Base-by-base conservation (phyloP, 352 stramenopile genomes). In the Hyaloperonospora arabidopsidis region DNA sequence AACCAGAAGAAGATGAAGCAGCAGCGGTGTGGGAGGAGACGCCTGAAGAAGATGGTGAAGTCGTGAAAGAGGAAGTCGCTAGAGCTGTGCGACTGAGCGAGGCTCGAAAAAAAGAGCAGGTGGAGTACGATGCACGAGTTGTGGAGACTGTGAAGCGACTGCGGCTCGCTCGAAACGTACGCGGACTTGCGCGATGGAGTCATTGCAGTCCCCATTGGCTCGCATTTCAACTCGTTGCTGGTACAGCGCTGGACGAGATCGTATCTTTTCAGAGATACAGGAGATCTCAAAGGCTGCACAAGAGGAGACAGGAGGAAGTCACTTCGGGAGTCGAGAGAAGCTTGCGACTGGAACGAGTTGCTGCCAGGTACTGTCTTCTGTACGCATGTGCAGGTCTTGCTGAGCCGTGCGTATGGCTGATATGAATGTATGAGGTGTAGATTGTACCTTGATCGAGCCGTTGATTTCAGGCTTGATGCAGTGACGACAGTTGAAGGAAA, bases 271-370 rank as follows among this genome's bases (percentile, higher is more conserved):
- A 57, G 18, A 40, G 21, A 17, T 68, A 57, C n/a, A 23, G 51
- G 14, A 45, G 23, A 12, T 3, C 39, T 39, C 49, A 44, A 32
- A n/a, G 25, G 15, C 44, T 39, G 13, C 17, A 8, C 43, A 18
- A 19, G 12, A 1, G 7, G 28, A 47, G 22, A 21, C 36, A 39
- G 45, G 32, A 52, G 21, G 25, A 45, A 17, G 29, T 28, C 13
- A 22, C 7, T 32, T 29, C 18, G 22, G 43, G 28, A 15, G 5
- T 54, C 22, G 49, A 46, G 28, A 55, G 36, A 7, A 49, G 40
- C 15, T 53, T 61, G 25, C 53, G 59, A 44, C 45, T 75, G 41
- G 67, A 75, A 53, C 25, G 15, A 55, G 28, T 68, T 15, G 52
- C 61, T 14, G 64, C 67, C 40, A 72, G 57, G 64, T 72, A 52